Base-by-base conservation (phyloP, 768 basidiomycete species). In the Phlebiopsis gigantea region DNA sequence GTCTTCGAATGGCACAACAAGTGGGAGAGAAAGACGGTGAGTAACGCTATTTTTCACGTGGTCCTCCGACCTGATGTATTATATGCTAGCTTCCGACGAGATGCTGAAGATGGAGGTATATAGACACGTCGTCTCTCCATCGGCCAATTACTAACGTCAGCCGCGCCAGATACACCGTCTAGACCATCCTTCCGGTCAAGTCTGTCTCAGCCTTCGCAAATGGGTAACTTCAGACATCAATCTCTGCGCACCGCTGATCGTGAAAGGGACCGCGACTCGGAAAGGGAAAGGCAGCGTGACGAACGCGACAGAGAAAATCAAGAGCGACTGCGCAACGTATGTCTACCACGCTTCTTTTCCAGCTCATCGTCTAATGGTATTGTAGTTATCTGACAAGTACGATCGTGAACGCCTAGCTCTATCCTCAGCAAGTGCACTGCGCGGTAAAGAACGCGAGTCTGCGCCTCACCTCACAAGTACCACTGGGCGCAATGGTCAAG, bases 211-310 rank as follows among this genome's bases (percentile, higher is more conserved):
- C 88, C 90, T 25, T 90, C 91, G 31, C 90, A 93, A 73, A 93
- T 93, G 91, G 91, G 91, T 47, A 92, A 91, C 67, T 93, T 93
- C 71, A 89, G 90, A 67, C 91, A 93, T 65, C 91, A 93, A 62
- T 90, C 90, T 10, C 72, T 87, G 63, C 87, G 89, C 53, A 75
- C 81, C 15, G 77, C 73, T 43, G 88, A 89, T 68, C 79, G 85
- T 39, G 71, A 71, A 17, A 60, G 63, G 45, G 73, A 74, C 30
- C 68, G 66, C 46, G 73, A 74, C 10, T 28, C 69, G 7, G 85
- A 79, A 57, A 72, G 70, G 55, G 78, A 79, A 26, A 72, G 75
- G 53, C 80, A 81, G 49, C 77, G 78, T 6, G 78, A 89, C 65
- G 74, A 77, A 21, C 71, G 84, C 61, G 86, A 89, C 62, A 86